Percentiles rank a stretch among this genome's conserved stretches.
Evolutionary conservation across 179 eudicot species (phyloP).

Genomic region (Silene coronaria): DNA sequence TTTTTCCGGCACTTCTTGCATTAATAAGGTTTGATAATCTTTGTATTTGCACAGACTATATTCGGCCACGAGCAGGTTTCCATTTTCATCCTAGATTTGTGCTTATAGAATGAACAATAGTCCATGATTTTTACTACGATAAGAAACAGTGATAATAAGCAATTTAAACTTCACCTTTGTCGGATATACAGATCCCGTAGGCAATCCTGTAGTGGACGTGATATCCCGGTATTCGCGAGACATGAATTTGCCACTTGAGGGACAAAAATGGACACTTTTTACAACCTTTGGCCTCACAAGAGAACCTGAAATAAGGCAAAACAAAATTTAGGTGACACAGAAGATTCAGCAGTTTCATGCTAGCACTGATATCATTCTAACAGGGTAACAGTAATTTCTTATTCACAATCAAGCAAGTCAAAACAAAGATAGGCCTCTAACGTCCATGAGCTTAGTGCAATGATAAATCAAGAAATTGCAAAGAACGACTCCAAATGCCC

Average conservation of each 20-base stretch:
- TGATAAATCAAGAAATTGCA: neutral
- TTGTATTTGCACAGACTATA: conserved; percentile 93
- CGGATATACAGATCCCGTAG: conserved; percentile 98
- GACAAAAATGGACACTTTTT: conserved; percentile 95
- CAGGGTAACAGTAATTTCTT: neutral
- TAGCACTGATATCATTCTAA: neutral
- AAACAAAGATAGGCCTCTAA: neutral
- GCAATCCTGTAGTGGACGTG: conserved; percentile 84
- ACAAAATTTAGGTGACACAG: neutral
- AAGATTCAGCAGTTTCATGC: too few relatives aligned
- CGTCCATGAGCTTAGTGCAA: neutral
- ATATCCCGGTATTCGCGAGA: conserved; percentile 96
- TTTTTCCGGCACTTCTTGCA: conserved; percentile 99
- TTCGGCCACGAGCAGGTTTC: conserved; percentile 88
- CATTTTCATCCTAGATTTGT: conserved; percentile 75
- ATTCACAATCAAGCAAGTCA: neutral
- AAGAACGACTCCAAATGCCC: neutral
- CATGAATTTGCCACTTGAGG: conserved; percentile 59
- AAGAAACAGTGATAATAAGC: neutral
- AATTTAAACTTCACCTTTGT: conserved; percentile 58
- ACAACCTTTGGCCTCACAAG: conserved; percentile 99
- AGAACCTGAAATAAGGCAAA: conserved; percentile 52
- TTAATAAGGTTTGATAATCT: conserved; percentile 90
- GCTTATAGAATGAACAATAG: neutral
- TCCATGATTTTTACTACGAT: neutral